phyloP scores from a whole-genome alignment of 805 yeast species.

The Saccharomycopsis javanensis region DNA sequence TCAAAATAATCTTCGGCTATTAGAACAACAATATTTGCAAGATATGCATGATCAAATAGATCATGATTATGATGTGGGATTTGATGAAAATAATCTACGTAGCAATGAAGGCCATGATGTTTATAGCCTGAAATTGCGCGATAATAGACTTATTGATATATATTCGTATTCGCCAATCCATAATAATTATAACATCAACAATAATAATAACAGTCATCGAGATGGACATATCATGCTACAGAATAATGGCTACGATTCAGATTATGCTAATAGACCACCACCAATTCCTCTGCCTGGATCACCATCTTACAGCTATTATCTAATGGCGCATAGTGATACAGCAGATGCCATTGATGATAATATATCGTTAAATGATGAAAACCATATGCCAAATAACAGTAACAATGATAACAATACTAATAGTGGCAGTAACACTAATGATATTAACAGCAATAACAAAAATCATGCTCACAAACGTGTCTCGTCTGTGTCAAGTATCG shows the following conservation, averaged over 20 bases:
- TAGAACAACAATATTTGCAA: background rate
- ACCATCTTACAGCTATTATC: slow-evolving; percentile 22
- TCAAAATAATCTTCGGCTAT: background rate
- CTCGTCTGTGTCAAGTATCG: background rate
- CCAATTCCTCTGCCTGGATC: slow-evolving; percentile 27
- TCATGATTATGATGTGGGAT: background rate
- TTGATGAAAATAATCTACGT: background rate
- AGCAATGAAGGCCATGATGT: background rate
- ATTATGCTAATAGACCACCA: slow-evolving; percentile 34
- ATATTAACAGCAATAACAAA: background rate
- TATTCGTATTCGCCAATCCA: background rate
- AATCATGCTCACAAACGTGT: background rate
- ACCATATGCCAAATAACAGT: background rate
- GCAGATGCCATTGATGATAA: background rate
- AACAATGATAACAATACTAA: background rate
- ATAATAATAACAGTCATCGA: background rate
- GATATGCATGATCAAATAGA: background rate
- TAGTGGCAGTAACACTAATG: too few species aligned
- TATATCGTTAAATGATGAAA: background rate
- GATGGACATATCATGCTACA: background rate
- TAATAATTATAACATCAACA: background rate
- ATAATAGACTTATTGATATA: background rate
- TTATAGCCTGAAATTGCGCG: background rate
- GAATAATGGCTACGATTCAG: slow-evolving; percentile 12
- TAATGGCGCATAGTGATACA: slow-evolving; percentile 6